Conservation (phyloP, 2,329 filamentous ascomycete species). For the Fusarium sp. region DNA sequence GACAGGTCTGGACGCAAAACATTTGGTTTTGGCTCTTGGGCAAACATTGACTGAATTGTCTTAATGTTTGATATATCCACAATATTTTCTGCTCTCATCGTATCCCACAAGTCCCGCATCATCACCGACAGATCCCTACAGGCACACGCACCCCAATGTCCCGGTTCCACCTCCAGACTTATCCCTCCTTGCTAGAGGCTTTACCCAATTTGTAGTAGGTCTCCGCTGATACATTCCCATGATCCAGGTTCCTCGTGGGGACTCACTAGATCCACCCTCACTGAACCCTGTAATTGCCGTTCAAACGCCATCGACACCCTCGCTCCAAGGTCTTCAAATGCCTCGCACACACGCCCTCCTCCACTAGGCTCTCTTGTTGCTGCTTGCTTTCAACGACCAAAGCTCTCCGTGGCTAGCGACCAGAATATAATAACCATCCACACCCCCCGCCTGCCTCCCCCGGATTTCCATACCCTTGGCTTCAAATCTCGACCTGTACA, state of each 20-base stretch:
- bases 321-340: constrained; percentile 26
- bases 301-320: constrained; percentile 39
- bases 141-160: constrained; percentile 31
- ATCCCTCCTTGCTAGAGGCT: constrained; percentile 13
- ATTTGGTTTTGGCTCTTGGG: too few relatives aligned
- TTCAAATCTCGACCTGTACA: constrained; percentile 40
- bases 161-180: constrained; percentile 42
- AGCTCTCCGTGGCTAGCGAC: constrained; percentile 38
- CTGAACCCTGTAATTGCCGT: constrained; percentile 10
- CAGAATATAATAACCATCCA: constrained; percentile 49
- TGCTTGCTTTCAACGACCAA: constrained; percentile 33
- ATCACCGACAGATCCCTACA: constrained; percentile 31
- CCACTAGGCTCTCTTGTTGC: constrained; percentile 33
- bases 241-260: constrained; percentile 35
- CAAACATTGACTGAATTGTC: background rate
- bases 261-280: constrained; percentile 38
- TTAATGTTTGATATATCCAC: background rate
- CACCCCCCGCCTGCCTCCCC: constrained; percentile 47
- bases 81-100: too few relatives aligned
- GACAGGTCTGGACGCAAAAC: too few relatives aligned
- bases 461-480: constrained; percentile 48
- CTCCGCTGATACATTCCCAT: constrained; percentile 29
- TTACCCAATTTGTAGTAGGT: constrained; percentile 34
- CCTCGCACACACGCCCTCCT: constrained; percentile 38
- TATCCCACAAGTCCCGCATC: constrained; percentile 8